Conservation (phyloP, 208 protist genomes). For the Trypanosoma rangeli region DNA sequence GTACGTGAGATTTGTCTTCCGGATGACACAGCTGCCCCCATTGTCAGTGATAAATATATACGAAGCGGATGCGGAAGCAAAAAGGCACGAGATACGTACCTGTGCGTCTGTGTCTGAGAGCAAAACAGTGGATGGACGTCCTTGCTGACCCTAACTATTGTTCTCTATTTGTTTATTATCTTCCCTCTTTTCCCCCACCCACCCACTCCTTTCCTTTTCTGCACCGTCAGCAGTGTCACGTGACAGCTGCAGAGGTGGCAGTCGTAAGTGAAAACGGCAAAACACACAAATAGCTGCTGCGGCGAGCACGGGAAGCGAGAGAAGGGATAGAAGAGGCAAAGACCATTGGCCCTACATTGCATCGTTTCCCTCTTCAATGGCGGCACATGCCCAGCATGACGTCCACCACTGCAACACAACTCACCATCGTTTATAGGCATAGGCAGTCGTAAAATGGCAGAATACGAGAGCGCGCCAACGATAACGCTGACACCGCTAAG, state of each 20-base stretch:
- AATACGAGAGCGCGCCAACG: not conserved
- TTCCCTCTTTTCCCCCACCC: not conserved
- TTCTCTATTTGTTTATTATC: not conserved
- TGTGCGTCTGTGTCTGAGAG: not conserved
- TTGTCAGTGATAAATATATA: not conserved
- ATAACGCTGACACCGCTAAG: not conserved
- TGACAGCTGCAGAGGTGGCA: not conserved
- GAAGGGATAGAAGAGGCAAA: not conserved
- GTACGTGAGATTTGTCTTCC: not conserved
- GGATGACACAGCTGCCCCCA: constrained; percentile 24
- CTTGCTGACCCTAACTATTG: not conserved
- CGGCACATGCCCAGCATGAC: not conserved
- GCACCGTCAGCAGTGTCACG: no score
- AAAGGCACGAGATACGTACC: not conserved
- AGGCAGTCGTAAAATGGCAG: not conserved
- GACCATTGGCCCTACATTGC: no score
- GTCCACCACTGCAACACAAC: not conserved
- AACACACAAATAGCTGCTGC: not conserved
- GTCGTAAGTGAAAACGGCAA: not conserved
- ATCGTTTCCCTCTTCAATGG: no score
- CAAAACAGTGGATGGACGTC: not conserved
- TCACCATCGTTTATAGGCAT: not conserved
- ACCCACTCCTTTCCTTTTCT: not conserved
- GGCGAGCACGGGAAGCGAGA: not conserved
- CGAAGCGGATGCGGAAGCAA: not conserved